A percentile compares a stretch with the other conserved stretches of the same genome.
These are phyloP conservation scores for Bolboschoenoplectus hybrid DNA, from an alignment of 202 grass and related monocot species.

Conservation along the genomic window DNA sequence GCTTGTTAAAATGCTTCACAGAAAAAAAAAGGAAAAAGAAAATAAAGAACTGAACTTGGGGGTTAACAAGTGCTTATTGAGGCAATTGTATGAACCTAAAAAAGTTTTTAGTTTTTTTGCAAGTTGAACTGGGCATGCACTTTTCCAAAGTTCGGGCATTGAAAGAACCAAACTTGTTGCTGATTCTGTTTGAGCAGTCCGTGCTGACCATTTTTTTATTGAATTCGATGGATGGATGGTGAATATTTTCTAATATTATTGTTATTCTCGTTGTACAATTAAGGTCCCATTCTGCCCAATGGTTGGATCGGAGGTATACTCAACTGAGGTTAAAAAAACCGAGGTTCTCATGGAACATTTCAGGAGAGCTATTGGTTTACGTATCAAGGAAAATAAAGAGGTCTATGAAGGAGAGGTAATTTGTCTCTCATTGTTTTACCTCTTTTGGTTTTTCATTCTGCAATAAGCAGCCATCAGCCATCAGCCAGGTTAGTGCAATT, in stretches of 20 bases:
- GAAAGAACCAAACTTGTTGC: neutral
- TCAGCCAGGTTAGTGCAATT: neutral
- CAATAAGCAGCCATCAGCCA: neutral
- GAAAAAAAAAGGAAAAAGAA: neutral
- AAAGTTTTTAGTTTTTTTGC: neutral
- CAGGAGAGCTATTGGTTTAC: constrained; percentile 82
- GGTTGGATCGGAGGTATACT: constrained; percentile 99
- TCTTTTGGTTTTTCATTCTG: neutral
- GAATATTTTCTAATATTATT: constrained; percentile 41
- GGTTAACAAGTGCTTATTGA: constrained; percentile 1
- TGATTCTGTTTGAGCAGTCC: constrained; percentile 1
- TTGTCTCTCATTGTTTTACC: constrained; percentile 20
- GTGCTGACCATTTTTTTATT: neutral
- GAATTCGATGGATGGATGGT: neutral
- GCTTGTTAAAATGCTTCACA: constrained; percentile 19
- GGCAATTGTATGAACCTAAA: neutral
- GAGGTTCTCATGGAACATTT: constrained; percentile 96
- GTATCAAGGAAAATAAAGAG: constrained; percentile 98
- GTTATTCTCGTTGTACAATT: constrained; percentile 27
- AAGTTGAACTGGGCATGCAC: neutral
- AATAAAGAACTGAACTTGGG: neutral
- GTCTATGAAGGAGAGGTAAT: constrained; percentile 96
- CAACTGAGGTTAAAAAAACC: constrained; percentile 97
- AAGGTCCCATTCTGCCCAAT: constrained; percentile 98
- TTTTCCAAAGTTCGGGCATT: neutral